Percentiles rank a stretch among this genome's conserved stretches.
phyloP scores from a whole-genome alignment of 208 protist species.

The Strigomonas culicis region DNA sequence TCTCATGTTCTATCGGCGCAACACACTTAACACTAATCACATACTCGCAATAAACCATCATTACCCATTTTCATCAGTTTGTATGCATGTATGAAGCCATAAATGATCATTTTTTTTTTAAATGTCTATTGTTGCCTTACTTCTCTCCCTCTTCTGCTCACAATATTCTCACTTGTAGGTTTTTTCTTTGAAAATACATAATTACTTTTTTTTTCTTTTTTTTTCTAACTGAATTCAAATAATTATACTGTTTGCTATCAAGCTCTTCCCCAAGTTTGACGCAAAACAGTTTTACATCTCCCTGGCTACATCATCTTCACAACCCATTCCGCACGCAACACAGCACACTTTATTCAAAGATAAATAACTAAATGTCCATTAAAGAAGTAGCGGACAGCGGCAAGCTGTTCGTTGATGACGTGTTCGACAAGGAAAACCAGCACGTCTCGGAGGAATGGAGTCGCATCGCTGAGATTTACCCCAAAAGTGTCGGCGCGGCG shows the following conservation, averaged over 20 bases:
- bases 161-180: neutral
- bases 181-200: neutral
- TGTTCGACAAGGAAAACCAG: slow-evolving; percentile 54
- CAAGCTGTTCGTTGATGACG: slow-evolving; percentile 62
- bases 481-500: slow-evolving; percentile 25
- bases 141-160: slow-evolving; percentile 6
- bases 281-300: too few relatives aligned
- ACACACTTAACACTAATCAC: neutral
- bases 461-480: slow-evolving; percentile 61
- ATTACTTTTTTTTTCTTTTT: slow-evolving; percentile 13
- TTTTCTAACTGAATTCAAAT: slow-evolving; percentile 14
- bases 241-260: neutral
- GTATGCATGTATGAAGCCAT: too few relatives aligned
- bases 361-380: slow-evolving; percentile 20
- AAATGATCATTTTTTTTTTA: slow-evolving; percentile 7
- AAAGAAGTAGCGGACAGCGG: slow-evolving; percentile 45
- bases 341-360: too few relatives aligned
- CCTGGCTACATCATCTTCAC: too few relatives aligned
- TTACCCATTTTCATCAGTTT: too few relatives aligned
- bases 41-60: too few relatives aligned
- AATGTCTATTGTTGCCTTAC: slow-evolving; percentile 1
- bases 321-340: too few relatives aligned
- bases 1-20: slow-evolving; percentile 1
- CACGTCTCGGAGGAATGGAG: slow-evolving; percentile 54
- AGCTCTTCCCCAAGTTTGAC: too few relatives aligned